Evolutionary conservation across 202 grass and related monocot genomes (phyloP).

Genomic region (Hordeum pubiflorum): DNA sequence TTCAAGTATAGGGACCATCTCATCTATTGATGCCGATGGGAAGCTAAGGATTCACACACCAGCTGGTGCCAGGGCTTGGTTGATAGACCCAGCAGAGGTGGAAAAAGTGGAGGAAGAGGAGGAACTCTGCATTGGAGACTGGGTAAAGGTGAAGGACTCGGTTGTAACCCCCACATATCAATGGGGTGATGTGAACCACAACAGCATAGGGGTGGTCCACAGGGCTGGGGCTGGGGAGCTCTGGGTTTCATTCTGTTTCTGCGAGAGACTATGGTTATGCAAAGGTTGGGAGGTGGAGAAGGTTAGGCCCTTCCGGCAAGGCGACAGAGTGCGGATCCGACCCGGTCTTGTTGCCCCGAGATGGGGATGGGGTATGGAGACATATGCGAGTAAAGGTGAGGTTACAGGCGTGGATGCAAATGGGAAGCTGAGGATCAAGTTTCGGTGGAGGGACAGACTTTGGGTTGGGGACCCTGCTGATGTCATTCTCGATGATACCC

Average conservation of each 20-base stretch:
- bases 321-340: conserved; percentile 66
- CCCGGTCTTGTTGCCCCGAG: conserved; percentile 75
- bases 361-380: conserved; percentile 97
- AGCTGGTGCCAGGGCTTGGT: conserved; percentile 85
- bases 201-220: conserved; percentile 85
- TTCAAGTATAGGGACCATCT: conserved; percentile 84
- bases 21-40: conserved; percentile 91
- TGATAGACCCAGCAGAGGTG: conserved; percentile 90
- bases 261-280: conserved; percentile 90
- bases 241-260: conserved; percentile 96
- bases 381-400: conserved; percentile 73
- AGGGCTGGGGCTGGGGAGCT: conserved; percentile 80
- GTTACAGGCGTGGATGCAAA: conserved; percentile 89
- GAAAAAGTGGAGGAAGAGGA: conserved; percentile 90
- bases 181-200: conserved; percentile 86
- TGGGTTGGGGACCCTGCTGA: conserved; percentile 97
- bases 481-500: conserved; percentile 72
- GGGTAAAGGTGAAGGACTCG: conserved; percentile 88
- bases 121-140: conserved; percentile 66
- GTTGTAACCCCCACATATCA: conserved; percentile 75
- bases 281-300: conserved; percentile 89
- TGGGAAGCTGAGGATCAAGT: conserved; percentile 91
- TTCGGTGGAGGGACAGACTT: conserved; percentile 84
- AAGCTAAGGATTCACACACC: conserved; percentile 96
- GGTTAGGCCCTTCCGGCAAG: conserved; percentile 67